These are phyloP conservation scores for Reutealis trisperma DNA, from an alignment of 345 rosid species.

Conservation along the genomic window DNA sequence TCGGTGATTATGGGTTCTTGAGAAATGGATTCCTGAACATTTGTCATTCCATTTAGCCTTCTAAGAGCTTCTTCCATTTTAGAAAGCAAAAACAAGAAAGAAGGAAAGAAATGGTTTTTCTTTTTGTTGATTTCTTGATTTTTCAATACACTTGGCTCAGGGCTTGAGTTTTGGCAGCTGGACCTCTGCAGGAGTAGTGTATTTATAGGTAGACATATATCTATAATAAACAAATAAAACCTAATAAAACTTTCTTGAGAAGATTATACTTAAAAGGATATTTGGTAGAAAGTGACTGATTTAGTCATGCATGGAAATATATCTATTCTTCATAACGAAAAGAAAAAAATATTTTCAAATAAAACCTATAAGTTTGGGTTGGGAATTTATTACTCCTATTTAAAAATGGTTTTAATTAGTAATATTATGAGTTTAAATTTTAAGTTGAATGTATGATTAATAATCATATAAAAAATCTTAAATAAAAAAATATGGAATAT, in stretches of 20 bases:
- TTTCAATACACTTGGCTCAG: background rate
- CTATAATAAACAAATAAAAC: background rate
- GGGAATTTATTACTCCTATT: too few relatives aligned
- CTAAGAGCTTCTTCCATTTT: conserved; percentile 71
- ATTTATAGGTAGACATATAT: conserved; percentile 27
- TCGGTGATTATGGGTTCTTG: conserved; percentile 14
- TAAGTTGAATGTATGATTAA: too few relatives aligned
- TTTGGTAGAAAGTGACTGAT: conserved; percentile 13
- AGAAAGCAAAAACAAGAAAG: too few relatives aligned
- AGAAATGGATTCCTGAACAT: conserved; percentile 17
- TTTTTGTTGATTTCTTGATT: background rate
- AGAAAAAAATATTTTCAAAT: too few relatives aligned
- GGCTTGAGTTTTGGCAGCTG: conserved; percentile 15
- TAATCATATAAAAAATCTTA: too few relatives aligned
- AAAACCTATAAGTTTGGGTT: too few relatives aligned
- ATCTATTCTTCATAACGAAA: too few relatives aligned
- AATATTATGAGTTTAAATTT: too few relatives aligned
- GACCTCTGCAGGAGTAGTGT: background rate
- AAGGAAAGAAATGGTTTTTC: background rate
- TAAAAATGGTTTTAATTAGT: too few relatives aligned
- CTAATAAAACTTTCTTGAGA: background rate
- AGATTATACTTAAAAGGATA: background rate
- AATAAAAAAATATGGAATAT: too few relatives aligned
- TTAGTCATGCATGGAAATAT: conserved; percentile 11
- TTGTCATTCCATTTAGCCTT: conserved; percentile 39